Evolutionary conservation across 352 stramenopile genomes (phyloP).

Genomic region (Elongisporangium undulatum): DNA sequence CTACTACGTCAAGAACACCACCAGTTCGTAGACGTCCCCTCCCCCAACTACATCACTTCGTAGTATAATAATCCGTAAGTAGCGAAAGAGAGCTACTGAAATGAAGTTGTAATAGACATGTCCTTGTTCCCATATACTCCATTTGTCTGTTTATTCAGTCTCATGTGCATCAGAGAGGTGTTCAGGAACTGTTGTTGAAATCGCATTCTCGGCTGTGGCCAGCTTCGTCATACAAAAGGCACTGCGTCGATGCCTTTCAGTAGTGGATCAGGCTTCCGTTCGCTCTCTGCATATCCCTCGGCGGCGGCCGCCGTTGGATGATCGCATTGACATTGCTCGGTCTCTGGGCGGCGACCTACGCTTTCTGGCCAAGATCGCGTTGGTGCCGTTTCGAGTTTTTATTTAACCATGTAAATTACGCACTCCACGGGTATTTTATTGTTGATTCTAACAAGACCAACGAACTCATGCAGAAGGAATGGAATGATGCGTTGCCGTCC

Average conservation of each 20-base stretch:
- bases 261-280: not conserved
- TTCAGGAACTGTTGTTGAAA: too few species aligned
- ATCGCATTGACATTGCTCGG: not conserved
- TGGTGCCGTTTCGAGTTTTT: not conserved
- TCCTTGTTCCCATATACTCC: not conserved
- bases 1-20: conserved; percentile 15
- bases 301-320: not conserved
- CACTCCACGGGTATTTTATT: not conserved
- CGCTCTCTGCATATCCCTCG: not conserved
- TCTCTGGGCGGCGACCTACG: not conserved
- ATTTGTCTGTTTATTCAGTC: not conserved
- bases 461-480: too few species aligned
- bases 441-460: too few species aligned
- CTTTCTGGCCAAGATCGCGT: not conserved
- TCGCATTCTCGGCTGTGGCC: too few species aligned
- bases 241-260: too few species aligned
- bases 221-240: too few species aligned
- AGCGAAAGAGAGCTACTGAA: not conserved
- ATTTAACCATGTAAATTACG: not conserved
- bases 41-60: not conserved
- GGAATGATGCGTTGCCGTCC: not conserved
- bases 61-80: not conserved
- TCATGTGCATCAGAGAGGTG: not conserved
- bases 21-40: conserved; percentile 1
- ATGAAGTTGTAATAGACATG: not conserved